Evolutionary conservation across 352 stramenopile genomes (phyloP), one percentile per base, ranked within the genome.

Genomic region (Phytophthora citricola): DNA sequence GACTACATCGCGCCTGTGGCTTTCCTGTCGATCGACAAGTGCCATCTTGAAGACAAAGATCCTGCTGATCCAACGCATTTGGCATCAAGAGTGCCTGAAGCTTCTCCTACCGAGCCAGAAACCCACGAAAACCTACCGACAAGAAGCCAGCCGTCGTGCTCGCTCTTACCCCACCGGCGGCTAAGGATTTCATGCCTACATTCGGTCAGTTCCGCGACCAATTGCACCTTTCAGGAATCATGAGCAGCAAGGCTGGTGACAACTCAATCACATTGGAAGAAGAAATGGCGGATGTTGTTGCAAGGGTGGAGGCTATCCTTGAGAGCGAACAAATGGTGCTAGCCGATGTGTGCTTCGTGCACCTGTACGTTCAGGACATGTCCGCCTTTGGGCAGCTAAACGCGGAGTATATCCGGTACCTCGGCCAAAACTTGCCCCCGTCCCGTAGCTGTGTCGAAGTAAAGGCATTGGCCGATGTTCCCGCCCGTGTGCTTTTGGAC

Each of bases 321-420:
- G 46, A 44, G 4, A 52, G 56, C 15, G 56, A 91, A 53, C 36
- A 56, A n/a, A 83, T 91, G 77, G 79, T 76, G 2, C 58, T 97
- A 34, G 71, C 88, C 34, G 96, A 99, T 68, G 89, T 98, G 10
- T 88, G 97, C 49, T 99, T 98, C 75, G 95, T 99, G 15, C 96
- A 99, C 68, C 60, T 99, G 17, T 99, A 99, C 66, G 79, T 99
- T 2, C 85, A 83, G 8, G 83, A 99, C 75, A 99, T 99, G 85
- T 70, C 58, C 15, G 74, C 94, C 39, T 99, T 99, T 73, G 75
- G 66, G 4, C 81, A 77, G 17, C 90, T 99, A 50, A 99, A 99
- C 73, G 65, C 77, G 12, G 86, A 95, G 61, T 99, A 99, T 66
- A 93, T 86, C 71, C 78, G 85, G 49, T 95, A 92, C 57, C 98